Evolutionary conservation across 441 rosid genomes (phyloP), one percentile per base, ranked within the genome.

Genomic region (Jatropha podagrica): DNA sequence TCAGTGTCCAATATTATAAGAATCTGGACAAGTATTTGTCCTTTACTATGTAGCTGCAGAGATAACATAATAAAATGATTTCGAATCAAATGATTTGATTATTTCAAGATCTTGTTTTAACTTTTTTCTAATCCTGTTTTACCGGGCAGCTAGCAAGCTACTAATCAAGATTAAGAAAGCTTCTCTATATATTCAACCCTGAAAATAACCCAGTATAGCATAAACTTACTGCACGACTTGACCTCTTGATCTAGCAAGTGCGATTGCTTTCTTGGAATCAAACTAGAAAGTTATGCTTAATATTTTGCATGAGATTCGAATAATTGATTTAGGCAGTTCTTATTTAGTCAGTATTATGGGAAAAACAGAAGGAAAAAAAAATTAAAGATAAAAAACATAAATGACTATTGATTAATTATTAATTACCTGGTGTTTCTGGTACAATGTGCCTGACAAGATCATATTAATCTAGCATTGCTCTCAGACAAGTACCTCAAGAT

Each of bases 401-500:
- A 59, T 27, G 52, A 41, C 38, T 65, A 55, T 13, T 41, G 13
- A 61, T 60, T 27, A 61, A n/a, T 17, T 15, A 17, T 54, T 14
- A 51, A 55, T 77, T 72, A 60, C 75, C 75, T 69, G 40, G 46
- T 63, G 54, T 44, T 63, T 18, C 62, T 61, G 73, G 51, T 58
- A 69, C 75, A 76, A 37, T 74, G 75, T 23, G 32, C 32, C 66
- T 74, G 72, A 82, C 67, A 60, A 38, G 59, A 71, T 48, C 73
- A 73, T 38, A 59, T 51, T 13, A 71, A 42, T 48, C 52, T 41
- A 59, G 14, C 5, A 44, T 18, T 69, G 65, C 15, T 52, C 51
- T 32, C 23, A 37, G 69, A 81, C 86, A 87, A 91, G 92, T 89
- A 86, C 90, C 86, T 87, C 90, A 86, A 81, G 86, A 88, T 86